Evolutionary conservation across 2,329 filamentous ascomycete genomes (phyloP).

Genomic region (Hymenoscyphus scutula): DNA sequence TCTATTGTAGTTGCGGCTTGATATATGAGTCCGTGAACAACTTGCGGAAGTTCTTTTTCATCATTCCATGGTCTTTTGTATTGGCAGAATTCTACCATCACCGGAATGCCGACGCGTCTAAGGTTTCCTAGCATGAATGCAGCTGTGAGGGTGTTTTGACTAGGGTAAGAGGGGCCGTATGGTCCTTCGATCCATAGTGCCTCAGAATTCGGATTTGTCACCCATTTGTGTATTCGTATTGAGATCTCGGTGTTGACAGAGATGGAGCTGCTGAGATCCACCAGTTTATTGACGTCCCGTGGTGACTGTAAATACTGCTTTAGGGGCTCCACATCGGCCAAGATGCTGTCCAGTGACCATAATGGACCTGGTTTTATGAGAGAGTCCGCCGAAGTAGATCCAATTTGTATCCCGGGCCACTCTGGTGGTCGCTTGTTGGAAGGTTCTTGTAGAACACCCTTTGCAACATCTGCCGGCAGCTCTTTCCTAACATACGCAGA

Average conservation of each 20-base stretch:
- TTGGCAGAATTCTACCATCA: background rate
- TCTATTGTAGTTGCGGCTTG: background rate
- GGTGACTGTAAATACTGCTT: background rate
- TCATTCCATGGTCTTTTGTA: background rate
- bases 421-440: background rate
- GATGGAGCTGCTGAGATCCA: background rate
- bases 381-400: background rate
- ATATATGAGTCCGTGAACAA: background rate
- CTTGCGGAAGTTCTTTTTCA: background rate
- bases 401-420: background rate
- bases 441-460: background rate
- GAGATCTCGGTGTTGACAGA: background rate
- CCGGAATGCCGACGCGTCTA: background rate
- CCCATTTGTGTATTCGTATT: background rate
- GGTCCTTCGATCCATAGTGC: slow-evolving; percentile 1
- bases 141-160: background rate
- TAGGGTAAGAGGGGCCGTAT: background rate
- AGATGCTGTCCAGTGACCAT: background rate
- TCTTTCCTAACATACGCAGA: background rate
- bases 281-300: background rate
- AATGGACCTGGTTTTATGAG: background rate
- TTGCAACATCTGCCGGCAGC: background rate
- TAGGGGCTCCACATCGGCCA: background rate
- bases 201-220: background rate
- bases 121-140: background rate